These are phyloP conservation scores for Skeletonema grethae DNA, from an alignment of 108 stramenopile species.

Conservation along the genomic window DNA sequence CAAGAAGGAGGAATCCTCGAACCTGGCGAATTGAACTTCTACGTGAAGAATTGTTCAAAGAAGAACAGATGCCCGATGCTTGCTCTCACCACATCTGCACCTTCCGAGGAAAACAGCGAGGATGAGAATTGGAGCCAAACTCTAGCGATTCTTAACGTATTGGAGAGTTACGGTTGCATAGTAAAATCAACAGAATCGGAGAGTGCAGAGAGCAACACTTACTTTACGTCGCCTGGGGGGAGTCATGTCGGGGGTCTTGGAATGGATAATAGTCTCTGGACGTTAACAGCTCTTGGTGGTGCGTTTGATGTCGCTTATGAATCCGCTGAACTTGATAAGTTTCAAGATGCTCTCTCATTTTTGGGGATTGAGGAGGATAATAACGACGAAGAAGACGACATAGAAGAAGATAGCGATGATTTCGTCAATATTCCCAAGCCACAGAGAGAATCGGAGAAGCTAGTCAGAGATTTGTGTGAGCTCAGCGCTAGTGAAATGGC, in stretches of 20 bases:
- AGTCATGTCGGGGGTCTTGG: slow-evolving; percentile 75
- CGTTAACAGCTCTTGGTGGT: slow-evolving; percentile 73
- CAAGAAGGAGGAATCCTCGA: slow-evolving; percentile 27
- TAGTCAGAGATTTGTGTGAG: slow-evolving; percentile 47
- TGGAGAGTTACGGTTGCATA: slow-evolving; percentile 76
- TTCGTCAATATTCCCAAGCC: slow-evolving; percentile 32
- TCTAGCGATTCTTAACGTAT: slow-evolving; percentile 64
- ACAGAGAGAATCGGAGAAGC: slow-evolving; percentile 59
- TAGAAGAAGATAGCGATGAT: slow-evolving; percentile 9
- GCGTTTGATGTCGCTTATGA: slow-evolving; percentile 71
- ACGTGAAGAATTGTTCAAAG: slow-evolving; percentile 27
- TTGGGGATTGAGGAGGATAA: slow-evolving; percentile 16
- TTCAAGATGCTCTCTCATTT: slow-evolving; percentile 34
- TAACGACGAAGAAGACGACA: slow-evolving; percentile 7
- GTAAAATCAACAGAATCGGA: slow-evolving; percentile 8
- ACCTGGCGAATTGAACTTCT: slow-evolving; percentile 42
- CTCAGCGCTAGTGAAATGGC: slow-evolving; percentile 68
- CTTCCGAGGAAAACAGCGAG: slow-evolving; percentile 43
- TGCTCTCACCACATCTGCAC: slow-evolving; percentile 26
- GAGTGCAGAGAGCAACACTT: slow-evolving; percentile 34
- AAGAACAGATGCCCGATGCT: slow-evolving; percentile 25
- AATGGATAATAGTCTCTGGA: slow-evolving; percentile 83
- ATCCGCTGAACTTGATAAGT: slow-evolving; percentile 62
- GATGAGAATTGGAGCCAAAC: slow-evolving; percentile 78
- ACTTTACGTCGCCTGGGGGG: slow-evolving; percentile 66